phyloP scores from a whole-genome alignment of 2,329 filamentous ascomycete species.

The Fusarium beomiforme region DNA sequence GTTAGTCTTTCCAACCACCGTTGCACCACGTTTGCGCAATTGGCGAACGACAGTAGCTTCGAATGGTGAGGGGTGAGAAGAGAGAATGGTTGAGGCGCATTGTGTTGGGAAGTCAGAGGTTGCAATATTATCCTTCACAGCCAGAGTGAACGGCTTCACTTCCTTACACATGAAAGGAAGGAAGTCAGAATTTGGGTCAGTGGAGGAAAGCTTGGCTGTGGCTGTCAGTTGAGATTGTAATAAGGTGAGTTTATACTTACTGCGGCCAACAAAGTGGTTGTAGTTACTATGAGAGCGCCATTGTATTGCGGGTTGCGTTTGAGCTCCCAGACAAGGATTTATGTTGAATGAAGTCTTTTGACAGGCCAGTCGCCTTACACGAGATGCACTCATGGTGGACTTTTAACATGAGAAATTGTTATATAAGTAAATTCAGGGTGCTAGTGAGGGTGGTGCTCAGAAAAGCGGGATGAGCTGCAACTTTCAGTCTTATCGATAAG shows the following conservation, averaged over 20 bases:
- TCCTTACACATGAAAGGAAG: conserved; percentile 32
- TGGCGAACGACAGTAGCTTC: conserved; percentile 82
- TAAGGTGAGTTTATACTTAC: conserved; percentile 37
- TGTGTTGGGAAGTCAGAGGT: conserved; percentile 76
- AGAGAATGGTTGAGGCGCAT: conserved; percentile 81
- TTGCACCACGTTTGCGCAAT: conserved; percentile 70
- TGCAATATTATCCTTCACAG: conserved; percentile 82
- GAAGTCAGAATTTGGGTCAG: background rate
- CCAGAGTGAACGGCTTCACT: conserved; percentile 57
- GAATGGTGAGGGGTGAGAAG: conserved; percentile 78
- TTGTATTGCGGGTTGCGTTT: conserved; percentile 24
- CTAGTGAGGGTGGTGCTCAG: background rate
- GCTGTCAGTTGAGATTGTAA: conserved; percentile 6
- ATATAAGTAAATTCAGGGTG: background rate
- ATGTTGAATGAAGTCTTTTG: background rate
- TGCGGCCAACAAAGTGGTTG: conserved; percentile 50
- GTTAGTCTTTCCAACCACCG: conserved; percentile 83
- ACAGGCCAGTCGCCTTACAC: conserved; percentile 40
- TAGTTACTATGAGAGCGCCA: conserved; percentile 46
- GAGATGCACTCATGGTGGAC: conserved; percentile 47
- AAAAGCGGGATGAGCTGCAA: conserved; percentile 29
- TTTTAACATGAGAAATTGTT: conserved; percentile 38
- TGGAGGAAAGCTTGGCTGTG: conserved; percentile 18
- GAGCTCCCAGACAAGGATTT: background rate
- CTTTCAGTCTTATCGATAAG: conserved; percentile 38